Percentiles rank a stretch among this genome's conserved stretches.
Conservation (phyloP, 306 rosid species). For the barrel medic (Medicago truncatula) region MtrunA17r5.0-ANR NC_053045.1:50159001-50159500, state of each 20-base stretch:
- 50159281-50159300: slow-evolving; percentile 24
- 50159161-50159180: slow-evolving; percentile 19
- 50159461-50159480: slow-evolving; percentile 80
- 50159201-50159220: slow-evolving; percentile 21
- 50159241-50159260: background rate
- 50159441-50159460: slow-evolving; percentile 93
- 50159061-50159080: background rate
- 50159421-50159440: slow-evolving; percentile 51
- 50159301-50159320: slow-evolving; percentile 21
- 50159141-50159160: slow-evolving; percentile 7
- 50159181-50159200: slow-evolving; percentile 23
- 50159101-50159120: slow-evolving; percentile 3
- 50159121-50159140: background rate
- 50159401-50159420: slow-evolving; percentile 29
- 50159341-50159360: slow-evolving; percentile 29
- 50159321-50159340: slow-evolving; percentile 21
- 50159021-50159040: slow-evolving; percentile 18
- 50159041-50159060: slow-evolving; percentile 15
- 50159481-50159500: slow-evolving; percentile 88
- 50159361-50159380: background rate
- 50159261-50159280: slow-evolving; percentile 24
- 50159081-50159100: slow-evolving; percentile 25
- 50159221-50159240: slow-evolving; percentile 5
- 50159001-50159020: background rate
- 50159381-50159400: slow-evolving; percentile 1